Percentiles rank a stretch among this genome's conserved stretches.
phyloP scores from a whole-genome alignment of 805 yeast genomes.

The Candida michaelii region DNA sequence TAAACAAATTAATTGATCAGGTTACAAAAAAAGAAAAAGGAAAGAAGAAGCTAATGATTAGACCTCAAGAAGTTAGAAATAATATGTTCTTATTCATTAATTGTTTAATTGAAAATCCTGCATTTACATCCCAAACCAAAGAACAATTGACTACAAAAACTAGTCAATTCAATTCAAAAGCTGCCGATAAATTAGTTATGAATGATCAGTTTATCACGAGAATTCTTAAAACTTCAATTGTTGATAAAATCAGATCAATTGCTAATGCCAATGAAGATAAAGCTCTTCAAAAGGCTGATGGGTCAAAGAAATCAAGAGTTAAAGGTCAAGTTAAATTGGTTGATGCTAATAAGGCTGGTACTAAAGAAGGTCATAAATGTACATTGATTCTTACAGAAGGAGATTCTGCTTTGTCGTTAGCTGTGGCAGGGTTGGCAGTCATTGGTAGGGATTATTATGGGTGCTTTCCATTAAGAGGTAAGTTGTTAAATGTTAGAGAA shows the following conservation, averaged over 20 bases:
- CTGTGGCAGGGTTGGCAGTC: constrained; percentile 90
- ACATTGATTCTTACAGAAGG: constrained; percentile 95
- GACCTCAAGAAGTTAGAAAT: constrained; percentile 84
- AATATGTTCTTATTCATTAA: constrained; percentile 89
- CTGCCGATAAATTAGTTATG: constrained; percentile 54
- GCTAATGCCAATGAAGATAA: constrained; percentile 88
- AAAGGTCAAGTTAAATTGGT: constrained; percentile 87
- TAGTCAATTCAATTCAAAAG: constrained; percentile 82
- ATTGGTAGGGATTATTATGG: constrained; percentile 96
- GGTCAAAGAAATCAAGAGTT: constrained; percentile 76
- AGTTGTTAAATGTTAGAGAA: constrained; percentile 90
- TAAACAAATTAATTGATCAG: constrained; percentile 69
- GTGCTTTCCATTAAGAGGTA: constrained; percentile 94
- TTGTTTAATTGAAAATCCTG: constrained; percentile 93
- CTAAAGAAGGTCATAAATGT: constrained; percentile 87
- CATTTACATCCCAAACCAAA: constrained; percentile 96
- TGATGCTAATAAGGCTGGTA: constrained; percentile 96
- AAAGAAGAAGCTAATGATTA: constrained; percentile 65
- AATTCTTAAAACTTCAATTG: constrained; percentile 61
- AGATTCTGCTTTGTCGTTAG: constrained; percentile 89
- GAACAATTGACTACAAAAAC: constrained; percentile 91
- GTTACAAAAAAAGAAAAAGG: constrained; percentile 65
- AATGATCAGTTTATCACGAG: constrained; percentile 75
- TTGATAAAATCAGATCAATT: constrained; percentile 76
- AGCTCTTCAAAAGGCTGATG: constrained; percentile 86